A percentile compares a stretch with the other conserved stretches of the same genome.
Conservation (phyloP, 305 asterid species). For the Fraxinus dipetala region DNA sequence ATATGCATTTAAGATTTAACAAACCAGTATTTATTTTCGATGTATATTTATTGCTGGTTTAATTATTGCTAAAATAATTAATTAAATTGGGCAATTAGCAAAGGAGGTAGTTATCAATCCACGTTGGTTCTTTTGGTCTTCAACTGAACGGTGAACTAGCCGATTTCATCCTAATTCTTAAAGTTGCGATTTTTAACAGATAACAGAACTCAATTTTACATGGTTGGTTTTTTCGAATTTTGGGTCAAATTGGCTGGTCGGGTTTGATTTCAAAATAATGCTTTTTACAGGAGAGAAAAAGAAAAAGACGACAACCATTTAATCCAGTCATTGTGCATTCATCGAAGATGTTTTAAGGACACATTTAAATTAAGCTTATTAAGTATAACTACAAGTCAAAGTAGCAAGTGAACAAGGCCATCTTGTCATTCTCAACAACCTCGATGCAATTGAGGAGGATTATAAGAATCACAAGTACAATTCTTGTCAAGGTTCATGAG, state of each 20-base stretch:
- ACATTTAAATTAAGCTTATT: neutral
- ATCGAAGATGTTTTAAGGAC: neutral
- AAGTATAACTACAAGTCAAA: no score
- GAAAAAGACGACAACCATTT: neutral
- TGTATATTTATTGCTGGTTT: neutral
- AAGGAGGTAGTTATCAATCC: neutral
- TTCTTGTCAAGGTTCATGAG: no score
- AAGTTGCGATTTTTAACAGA: no score
- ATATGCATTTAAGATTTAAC: neutral
- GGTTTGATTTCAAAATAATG: no score
- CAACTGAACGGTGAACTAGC: neutral
- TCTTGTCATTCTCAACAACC: neutral
- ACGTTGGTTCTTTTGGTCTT: neutral
- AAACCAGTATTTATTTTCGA: neutral
- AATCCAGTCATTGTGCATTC: no score
- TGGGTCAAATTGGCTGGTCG: no score
- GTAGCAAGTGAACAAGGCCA: neutral
- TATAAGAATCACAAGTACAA: no score
- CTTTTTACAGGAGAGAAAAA: no score
- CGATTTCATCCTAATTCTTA: neutral
- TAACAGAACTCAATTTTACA: neutral
- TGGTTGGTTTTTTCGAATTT: no score
- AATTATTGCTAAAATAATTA: neutral
- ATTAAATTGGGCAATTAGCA: no score
- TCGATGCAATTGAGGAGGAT: no score